Evolutionary conservation across 2,329 filamentous ascomycete species (phyloP).

Genomic region (Diaporthe batatas): DNA sequence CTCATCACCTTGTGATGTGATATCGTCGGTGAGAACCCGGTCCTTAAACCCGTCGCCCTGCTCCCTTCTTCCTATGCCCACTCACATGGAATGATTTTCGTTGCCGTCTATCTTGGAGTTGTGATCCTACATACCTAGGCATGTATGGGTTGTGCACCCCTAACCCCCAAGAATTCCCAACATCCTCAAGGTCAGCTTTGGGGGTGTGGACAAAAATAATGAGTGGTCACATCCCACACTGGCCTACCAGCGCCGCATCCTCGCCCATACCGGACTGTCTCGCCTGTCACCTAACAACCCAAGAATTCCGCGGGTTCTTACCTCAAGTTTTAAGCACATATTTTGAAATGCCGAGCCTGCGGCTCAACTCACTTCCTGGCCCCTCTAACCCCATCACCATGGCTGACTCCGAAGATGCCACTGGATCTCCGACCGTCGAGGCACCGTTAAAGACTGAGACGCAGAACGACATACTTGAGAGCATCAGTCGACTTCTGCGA

Average conservation of each 20-base stretch:
- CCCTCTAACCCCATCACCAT: background rate
- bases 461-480: conserved; percentile 2
- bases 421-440: background rate
- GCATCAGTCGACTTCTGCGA: background rate
- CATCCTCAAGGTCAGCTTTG: background rate
- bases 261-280: background rate
- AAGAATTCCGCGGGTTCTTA: no score
- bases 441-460: background rate
- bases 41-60: no score
- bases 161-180: background rate
- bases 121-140: no score
- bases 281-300: background rate
- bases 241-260: background rate
- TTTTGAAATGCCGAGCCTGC: background rate
- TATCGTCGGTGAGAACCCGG: no score
- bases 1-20: no score
- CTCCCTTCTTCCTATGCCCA: no score
- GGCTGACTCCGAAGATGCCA: background rate
- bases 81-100: no score
- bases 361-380: background rate
- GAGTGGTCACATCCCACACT: no score
- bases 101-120: no score
- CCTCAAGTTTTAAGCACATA: background rate
- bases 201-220: background rate
- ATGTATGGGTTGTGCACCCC: no score